Conservation (phyloP, 371 early-diverging fungal genomes). For the Blyttiomyces sp. region DNA sequence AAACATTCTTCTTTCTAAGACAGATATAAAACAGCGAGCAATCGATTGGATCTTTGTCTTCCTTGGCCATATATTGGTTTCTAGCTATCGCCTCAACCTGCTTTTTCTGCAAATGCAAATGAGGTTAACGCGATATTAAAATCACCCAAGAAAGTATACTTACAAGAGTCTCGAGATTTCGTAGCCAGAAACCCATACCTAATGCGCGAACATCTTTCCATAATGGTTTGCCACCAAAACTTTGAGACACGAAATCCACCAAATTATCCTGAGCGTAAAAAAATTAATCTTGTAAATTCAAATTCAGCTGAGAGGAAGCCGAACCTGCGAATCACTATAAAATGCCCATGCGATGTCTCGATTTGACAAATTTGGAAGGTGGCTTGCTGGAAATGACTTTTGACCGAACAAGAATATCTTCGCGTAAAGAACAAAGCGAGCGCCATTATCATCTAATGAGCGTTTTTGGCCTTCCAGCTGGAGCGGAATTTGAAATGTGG, state of each 20-base stretch:
- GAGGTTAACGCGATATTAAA: background rate
- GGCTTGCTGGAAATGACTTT: slow-evolving; percentile 41
- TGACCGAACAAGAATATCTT: slow-evolving; percentile 62
- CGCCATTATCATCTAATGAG: slow-evolving; percentile 86
- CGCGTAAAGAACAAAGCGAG: slow-evolving; percentile 71
- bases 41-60: slow-evolving; percentile 72
- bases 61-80: slow-evolving; percentile 73
- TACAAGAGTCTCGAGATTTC: slow-evolving; percentile 71
- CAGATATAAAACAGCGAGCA: slow-evolving; percentile 86
- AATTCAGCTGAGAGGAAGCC: background rate
- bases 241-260: slow-evolving; percentile 60
- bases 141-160: slow-evolving; percentile 9
- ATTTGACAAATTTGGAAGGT: slow-evolving; percentile 49
- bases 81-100: slow-evolving; percentile 83
- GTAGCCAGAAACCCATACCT: slow-evolving; percentile 85
- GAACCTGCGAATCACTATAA: slow-evolving; percentile 82
- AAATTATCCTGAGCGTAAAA: slow-evolving; percentile 60
- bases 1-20: slow-evolving; percentile 76
- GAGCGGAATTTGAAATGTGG: too few species aligned
- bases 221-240: slow-evolving; percentile 60
- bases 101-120: slow-evolving; percentile 34
- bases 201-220: slow-evolving; percentile 79
- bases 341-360: slow-evolving; percentile 84
- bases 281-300: background rate
- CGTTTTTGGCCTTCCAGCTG: slow-evolving; percentile 64